Conservation (phyloP, 2,329 filamentous ascomycete species). For the Orbilia blumenaviensis region DNA sequence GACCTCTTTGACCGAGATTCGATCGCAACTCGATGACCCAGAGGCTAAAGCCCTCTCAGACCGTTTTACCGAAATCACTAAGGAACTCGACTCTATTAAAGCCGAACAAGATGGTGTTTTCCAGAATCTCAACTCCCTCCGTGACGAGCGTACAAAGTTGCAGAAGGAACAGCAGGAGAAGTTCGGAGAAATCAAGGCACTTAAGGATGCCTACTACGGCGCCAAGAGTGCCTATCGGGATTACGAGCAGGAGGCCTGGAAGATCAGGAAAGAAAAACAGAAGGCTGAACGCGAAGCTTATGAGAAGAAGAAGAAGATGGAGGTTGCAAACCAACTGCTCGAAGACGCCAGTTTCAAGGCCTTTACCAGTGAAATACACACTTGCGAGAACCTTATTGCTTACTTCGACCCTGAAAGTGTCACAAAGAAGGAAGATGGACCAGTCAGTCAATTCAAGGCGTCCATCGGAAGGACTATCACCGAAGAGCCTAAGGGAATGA, state of each 20-base stretch:
- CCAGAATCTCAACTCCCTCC: slow-evolving; percentile 84
- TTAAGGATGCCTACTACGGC: slow-evolving; percentile 89
- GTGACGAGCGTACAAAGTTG: slow-evolving; percentile 84
- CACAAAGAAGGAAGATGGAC: slow-evolving; percentile 67
- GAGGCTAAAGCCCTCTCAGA: slow-evolving; percentile 88
- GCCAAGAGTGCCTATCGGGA: slow-evolving; percentile 82
- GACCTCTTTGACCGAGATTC: slow-evolving; percentile 85
- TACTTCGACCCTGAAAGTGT: slow-evolving; percentile 81
- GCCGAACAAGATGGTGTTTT: slow-evolving; percentile 89
- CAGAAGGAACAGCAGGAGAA: slow-evolving; percentile 88
- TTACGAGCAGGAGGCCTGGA: slow-evolving; percentile 83
- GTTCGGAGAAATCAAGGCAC: slow-evolving; percentile 79
- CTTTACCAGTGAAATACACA: slow-evolving; percentile 90
- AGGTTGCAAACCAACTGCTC: slow-evolving; percentile 78
- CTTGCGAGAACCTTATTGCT: slow-evolving; percentile 83
- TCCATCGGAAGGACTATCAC: slow-evolving; percentile 85
- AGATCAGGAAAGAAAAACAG: slow-evolving; percentile 63
- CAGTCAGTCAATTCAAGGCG: slow-evolving; percentile 76
- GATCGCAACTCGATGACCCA: slow-evolving; percentile 88
- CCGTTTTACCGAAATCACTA: slow-evolving; percentile 82
- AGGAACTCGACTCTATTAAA: slow-evolving; percentile 89
- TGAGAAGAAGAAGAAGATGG: slow-evolving; percentile 76
- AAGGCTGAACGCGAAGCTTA: slow-evolving; percentile 74
- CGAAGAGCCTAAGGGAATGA: slow-evolving; percentile 83
- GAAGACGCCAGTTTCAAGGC: slow-evolving; percentile 85